Percentiles rank a stretch among this genome's conserved stretches.
Conservation (phyloP, 108 stramenopile genomes). For the Cyclotella sp. region DNA sequence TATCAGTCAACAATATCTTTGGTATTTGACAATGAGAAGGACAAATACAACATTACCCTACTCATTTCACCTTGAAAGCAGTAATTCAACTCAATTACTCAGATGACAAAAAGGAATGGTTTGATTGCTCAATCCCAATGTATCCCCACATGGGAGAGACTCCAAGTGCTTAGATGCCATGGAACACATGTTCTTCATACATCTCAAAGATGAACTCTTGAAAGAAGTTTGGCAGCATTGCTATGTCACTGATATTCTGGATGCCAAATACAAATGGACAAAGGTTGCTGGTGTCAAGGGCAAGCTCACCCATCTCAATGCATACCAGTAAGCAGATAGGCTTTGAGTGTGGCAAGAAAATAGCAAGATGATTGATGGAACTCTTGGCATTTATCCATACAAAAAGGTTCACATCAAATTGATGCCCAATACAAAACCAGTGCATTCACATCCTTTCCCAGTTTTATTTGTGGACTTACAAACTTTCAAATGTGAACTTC, state of each 20-base stretch:
- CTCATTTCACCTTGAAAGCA: no score
- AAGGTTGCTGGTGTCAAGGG: background rate
- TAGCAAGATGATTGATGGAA: background rate
- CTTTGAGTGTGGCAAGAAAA: background rate
- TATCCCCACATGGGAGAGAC: background rate
- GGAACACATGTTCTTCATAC: no score
- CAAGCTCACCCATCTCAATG: background rate
- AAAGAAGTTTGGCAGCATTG: background rate
- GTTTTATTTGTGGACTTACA: no score
- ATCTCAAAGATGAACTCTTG: background rate
- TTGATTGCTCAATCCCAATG: no score
- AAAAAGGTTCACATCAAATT: background rate
- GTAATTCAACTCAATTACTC: no score
- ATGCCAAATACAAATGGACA: background rate
- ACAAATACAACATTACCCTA: no score
- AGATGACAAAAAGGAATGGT: no score
- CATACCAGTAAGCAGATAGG: background rate
- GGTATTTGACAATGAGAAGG: no score
- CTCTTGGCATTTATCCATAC: background rate
- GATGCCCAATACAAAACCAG: no score
- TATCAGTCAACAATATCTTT: no score
- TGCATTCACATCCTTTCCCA: no score
- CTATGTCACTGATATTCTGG: background rate
- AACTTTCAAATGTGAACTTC: no score
- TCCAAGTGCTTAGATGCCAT: background rate